Conservation (phyloP, 2,329 filamentous ascomycete genomes). For the Chalaropsis thielavioides region DNA sequence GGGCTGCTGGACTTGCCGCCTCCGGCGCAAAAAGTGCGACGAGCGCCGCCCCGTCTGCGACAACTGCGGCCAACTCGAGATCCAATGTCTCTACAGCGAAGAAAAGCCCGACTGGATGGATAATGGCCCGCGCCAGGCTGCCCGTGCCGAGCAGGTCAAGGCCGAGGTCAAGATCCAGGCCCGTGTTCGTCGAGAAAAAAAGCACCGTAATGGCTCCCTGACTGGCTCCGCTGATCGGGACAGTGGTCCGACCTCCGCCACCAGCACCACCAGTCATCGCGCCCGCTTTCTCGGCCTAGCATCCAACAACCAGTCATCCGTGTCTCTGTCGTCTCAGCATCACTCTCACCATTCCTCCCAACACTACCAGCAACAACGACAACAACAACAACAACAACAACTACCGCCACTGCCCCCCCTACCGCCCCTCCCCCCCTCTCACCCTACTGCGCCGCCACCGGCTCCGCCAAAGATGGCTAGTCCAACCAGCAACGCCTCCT, state of each 20-base stretch:
- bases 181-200: conserved; percentile 35
- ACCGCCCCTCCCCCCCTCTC: not conserved
- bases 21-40: conserved; percentile 48
- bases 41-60: conserved; percentile 38
- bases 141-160: conserved; percentile 40
- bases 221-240: not conserved
- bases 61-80: conserved; percentile 37
- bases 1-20: conserved; percentile 47
- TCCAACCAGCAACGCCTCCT: not conserved
- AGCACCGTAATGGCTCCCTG: conserved; percentile 25
- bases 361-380: not conserved
- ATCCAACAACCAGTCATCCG: conserved; percentile 16
- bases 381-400: conserved; percentile 3
- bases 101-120: conserved; percentile 46
- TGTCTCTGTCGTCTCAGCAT: conserved; percentile 11
- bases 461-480: not conserved
- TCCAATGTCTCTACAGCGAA: conserved; percentile 39
- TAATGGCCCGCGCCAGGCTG: conserved; percentile 33
- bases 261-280: not conserved
- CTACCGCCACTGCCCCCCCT: conserved; percentile 16
- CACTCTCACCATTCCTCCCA: not conserved
- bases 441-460: not conserved
- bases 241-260: not conserved
- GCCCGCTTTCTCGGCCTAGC: conserved; percentile 15
- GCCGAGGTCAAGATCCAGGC: conserved; percentile 42